Percentiles rank a stretch among this genome's conserved stretches.
Evolutionary conservation across 1,284 basidiomycete species (phyloP).

Genomic region (Sanghuangporus sanghuang): DNA sequence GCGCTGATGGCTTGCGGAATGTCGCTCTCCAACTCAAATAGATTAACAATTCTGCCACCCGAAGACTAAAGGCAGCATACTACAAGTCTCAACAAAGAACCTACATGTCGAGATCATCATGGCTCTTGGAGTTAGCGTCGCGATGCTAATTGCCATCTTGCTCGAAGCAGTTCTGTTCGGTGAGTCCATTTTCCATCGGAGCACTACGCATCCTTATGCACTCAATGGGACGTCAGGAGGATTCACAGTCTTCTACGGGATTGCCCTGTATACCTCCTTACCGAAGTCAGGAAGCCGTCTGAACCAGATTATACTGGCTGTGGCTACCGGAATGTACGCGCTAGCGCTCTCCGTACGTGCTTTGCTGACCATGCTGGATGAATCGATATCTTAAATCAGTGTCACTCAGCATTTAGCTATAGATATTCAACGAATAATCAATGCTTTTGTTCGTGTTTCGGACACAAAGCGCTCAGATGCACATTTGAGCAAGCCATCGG

Average conservation of each 20-base stretch:
- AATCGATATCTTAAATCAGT: not conserved
- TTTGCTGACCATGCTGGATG: not conserved
- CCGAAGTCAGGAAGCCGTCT: not conserved
- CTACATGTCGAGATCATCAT: not conserved
- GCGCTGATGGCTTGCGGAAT: not conserved
- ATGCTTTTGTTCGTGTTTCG: conserved; percentile 22
- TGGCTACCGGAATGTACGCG: not conserved
- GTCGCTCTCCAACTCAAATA: too few species aligned
- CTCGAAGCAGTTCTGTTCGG: not conserved
- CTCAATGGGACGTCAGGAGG: not conserved
- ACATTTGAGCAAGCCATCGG: conserved; percentile 21
- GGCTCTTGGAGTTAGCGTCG: not conserved
- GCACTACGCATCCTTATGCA: not conserved
- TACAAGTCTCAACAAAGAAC: too few species aligned
- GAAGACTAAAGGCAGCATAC: too few species aligned
- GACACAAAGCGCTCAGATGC: conserved; percentile 22
- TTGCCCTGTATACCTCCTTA: not conserved
- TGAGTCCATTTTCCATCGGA: not conserved
- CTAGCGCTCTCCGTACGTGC: not conserved
- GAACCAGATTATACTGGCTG: not conserved
- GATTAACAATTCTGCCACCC: too few species aligned
- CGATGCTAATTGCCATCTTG: not conserved
- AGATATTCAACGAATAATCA: conserved; percentile 22
- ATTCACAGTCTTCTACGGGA: not conserved
- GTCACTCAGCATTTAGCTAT: conserved; percentile 20